A percentile compares a stretch with the other conserved stretches of the same genome.
These are phyloP conservation scores for Lunularia cruciata DNA, from an alignment of 225 moss, liverwort and hornwort species.

Conservation along the genomic window DNA sequence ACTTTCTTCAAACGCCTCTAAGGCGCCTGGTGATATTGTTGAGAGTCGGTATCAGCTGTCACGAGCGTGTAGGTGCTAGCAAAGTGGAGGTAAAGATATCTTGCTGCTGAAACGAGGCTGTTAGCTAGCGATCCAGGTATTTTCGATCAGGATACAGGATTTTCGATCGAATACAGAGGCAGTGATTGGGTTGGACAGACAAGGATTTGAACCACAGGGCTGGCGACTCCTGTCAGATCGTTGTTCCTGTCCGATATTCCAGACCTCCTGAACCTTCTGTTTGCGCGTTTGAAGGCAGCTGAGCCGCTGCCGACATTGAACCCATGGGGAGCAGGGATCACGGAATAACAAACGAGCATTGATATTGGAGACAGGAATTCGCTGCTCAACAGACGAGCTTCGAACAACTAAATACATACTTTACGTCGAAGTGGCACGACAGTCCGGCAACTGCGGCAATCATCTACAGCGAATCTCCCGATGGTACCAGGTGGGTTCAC, in stretches of 20 bases:
- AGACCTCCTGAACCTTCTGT: not conserved
- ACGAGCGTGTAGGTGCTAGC: not conserved
- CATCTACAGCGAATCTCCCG: not conserved
- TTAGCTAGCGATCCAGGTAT: no score
- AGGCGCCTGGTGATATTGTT: constrained; percentile 3
- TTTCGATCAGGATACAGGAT: not conserved
- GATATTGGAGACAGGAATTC: not conserved
- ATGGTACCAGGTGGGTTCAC: constrained; percentile 15
- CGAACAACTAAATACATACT: not conserved
- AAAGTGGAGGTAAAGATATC: not conserved
- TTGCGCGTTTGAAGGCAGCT: not conserved
- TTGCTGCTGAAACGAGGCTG: not conserved
- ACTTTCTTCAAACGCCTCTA: not conserved
- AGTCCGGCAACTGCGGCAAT: not conserved
- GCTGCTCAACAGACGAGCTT: not conserved
- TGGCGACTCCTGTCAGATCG: not conserved
- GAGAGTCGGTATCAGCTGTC: not conserved
- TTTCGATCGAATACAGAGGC: not conserved
- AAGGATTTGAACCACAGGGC: not conserved
- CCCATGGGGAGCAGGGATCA: not conserved
- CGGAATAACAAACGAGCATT: not conserved
- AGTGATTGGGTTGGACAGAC: not conserved
- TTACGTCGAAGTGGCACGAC: not conserved
- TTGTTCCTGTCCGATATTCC: not conserved
- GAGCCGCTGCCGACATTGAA: not conserved